Conservation (phyloP, 2,329 filamentous ascomycete genomes). For the Helicocarpus griseus region DNA sequence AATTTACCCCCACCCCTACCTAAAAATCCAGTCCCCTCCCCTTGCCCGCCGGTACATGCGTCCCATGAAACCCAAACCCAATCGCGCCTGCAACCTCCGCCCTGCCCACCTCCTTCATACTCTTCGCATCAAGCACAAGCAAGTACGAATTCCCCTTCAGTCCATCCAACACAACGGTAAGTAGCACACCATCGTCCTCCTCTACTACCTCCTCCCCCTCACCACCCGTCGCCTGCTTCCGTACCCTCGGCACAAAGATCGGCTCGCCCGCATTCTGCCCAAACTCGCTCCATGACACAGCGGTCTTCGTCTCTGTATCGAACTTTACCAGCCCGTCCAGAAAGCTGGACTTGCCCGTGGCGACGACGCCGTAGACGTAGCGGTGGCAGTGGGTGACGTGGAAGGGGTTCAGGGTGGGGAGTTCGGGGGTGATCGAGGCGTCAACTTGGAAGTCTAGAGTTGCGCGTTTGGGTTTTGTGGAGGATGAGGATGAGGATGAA, state of each 20-base stretch:
- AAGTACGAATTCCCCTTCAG: constrained; percentile 42
- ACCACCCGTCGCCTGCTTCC: constrained; percentile 17
- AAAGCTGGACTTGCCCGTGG: constrained; percentile 40
- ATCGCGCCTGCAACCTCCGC: constrained; percentile 41
- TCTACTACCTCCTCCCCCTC: constrained; percentile 9
- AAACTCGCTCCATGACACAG: constrained; percentile 36
- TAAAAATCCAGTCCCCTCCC: constrained; percentile 6
- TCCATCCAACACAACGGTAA: constrained; percentile 46
- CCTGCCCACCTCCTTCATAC: constrained; percentile 41
- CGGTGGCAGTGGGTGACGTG: constrained; percentile 37
- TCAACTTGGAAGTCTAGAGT: constrained; percentile 20
- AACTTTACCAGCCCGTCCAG: constrained; percentile 45
- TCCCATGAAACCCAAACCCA: constrained; percentile 46
- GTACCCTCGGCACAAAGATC: constrained; percentile 37
- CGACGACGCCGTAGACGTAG: constrained; percentile 40
- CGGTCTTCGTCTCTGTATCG: constrained; percentile 36
- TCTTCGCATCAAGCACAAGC: constrained; percentile 41
- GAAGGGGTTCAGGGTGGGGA: constrained; percentile 42
- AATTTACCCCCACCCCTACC: background rate
- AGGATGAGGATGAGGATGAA: constrained; percentile 1
- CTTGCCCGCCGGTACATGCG: constrained; percentile 22
- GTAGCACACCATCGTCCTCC: constrained; percentile 45
- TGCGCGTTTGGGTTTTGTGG: constrained; percentile 10
- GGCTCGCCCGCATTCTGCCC: constrained; percentile 46
- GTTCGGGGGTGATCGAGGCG: constrained; percentile 28